Base-by-base conservation (phyloP, 129 eudicot genomes). In the Dittrichia graveolens region DNA sequence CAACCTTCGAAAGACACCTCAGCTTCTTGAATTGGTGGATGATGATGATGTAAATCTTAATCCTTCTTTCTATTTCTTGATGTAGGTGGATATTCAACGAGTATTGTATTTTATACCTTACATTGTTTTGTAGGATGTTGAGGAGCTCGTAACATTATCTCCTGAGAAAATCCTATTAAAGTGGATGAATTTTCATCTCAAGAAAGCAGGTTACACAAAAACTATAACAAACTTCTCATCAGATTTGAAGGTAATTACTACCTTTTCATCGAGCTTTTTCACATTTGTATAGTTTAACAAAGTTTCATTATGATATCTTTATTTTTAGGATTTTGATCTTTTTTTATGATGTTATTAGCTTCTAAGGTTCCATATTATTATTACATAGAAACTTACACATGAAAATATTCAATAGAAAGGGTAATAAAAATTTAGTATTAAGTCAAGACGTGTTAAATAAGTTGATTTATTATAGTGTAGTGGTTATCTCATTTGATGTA, bases 161-260 rank as follows among this genome's bases (percentile, higher is more conserved):
- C 97, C 97, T 4, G 97, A 89, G 74, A 92, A 92, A 82, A 61
- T 92, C 31, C 79, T 92, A 54, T 67, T 92, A 69, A 92, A 92
- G 38, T 92, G 97, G 97, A 86, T 92, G 94, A 92, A 92, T 71
- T 92, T 89, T 69, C 97, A 92, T 83, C 97, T 92, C 67, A 92
- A 86, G 78, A 88, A 89, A 71, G 97, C 89, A 24, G 97, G 96
- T 73, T 92, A 89, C 82, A 72, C 78, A 63, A 92, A 89, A 89
- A 58, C 85, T 41, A 90, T 92, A 18, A 59, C 97, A 74, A 92
- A 89, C 77, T 92, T 92, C 79, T 82, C 96, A 13, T 59, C 97
- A 0, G 97, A 92, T 63, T 50, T 92, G 69, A 86, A 84, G 97
- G 97, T 92, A 86, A 67, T 6, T 40, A 64, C 59, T 56, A 19